These are phyloP conservation scores for Epichloe sp. DNA, from an alignment of 2,329 filamentous ascomycete genomes.

Conservation along the genomic window DNA sequence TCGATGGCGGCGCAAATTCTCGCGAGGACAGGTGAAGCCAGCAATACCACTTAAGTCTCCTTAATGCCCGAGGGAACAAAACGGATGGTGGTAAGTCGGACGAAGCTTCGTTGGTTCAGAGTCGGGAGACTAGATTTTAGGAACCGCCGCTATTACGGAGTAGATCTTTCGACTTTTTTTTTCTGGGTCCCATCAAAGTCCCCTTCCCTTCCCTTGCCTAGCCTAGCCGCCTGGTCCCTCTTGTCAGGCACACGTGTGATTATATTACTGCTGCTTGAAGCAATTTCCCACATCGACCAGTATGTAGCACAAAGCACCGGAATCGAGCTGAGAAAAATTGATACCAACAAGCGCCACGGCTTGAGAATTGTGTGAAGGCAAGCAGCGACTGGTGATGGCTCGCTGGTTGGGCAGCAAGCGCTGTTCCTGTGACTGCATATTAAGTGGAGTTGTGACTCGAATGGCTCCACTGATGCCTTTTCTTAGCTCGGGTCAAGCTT, in stretches of 20 bases:
- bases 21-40: not conserved
- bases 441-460: not conserved
- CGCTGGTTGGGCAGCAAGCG: constrained; percentile 3
- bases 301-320: no score
- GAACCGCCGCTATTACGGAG: not conserved
- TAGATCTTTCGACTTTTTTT: constrained; percentile 15
- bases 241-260: no score
- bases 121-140: not conserved
- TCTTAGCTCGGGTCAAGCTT: no score
- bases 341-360: not conserved
- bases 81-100: not conserved
- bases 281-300: no score
- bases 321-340: no score
- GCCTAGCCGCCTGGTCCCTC: constrained; percentile 4
- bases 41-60: not conserved
- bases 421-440: not conserved
- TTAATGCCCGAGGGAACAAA: no score
- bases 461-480: constrained; percentile 2
- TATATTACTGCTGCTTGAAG: no score
- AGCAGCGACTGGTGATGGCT: not conserved
- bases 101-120: not conserved
- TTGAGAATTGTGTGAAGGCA: not conserved
- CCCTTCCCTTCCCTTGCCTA: not conserved
- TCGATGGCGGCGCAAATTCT: not conserved
- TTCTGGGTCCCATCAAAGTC: constrained; percentile 13